These are phyloP conservation scores for Phylloporus sp. DNA, from an alignment of 768 basidiomycete genomes.

Conservation along the genomic window DNA sequence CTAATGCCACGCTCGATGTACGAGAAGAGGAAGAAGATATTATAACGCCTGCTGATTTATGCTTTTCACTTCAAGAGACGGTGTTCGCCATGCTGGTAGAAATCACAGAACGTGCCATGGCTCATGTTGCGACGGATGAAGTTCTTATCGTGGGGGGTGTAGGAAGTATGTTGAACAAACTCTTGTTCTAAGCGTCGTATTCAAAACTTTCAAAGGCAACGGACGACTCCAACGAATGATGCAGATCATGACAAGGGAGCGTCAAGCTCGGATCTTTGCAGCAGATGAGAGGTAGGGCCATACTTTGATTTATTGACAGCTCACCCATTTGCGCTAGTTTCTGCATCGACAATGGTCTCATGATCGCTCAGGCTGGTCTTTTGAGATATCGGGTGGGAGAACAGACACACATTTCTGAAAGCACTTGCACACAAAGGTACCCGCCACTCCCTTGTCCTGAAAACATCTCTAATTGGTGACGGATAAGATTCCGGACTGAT, in stretches of 20 bases:
- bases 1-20: slow-evolving; percentile 35
- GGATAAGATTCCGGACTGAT: slow-evolving; percentile 84
- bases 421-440: slow-evolving; percentile 87
- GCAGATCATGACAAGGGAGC: slow-evolving; percentile 92
- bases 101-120: slow-evolving; percentile 99
- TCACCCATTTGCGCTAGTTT: slow-evolving; percentile 53
- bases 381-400: slow-evolving; percentile 90
- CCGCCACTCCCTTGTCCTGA: neutral
- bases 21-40: slow-evolving; percentile 54
- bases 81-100: slow-evolving; percentile 98
- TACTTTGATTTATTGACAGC: neutral
- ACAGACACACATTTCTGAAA: slow-evolving; percentile 70
- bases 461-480: slow-evolving; percentile 7
- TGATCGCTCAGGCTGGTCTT: slow-evolving; percentile 98
- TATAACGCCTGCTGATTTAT: slow-evolving; percentile 93
- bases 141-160: slow-evolving; percentile 98
- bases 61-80: slow-evolving; percentile 95
- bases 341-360: slow-evolving; percentile 99
- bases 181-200: neutral
- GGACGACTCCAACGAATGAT: slow-evolving; percentile 97
- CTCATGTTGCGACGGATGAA: slow-evolving; percentile 93
- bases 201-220: slow-evolving; percentile 60
- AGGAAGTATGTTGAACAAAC: slow-evolving; percentile 69
- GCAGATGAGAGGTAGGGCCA: slow-evolving; percentile 83
- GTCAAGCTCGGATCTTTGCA: slow-evolving; percentile 86